These are phyloP conservation scores for Excoecaria cochinchinensis DNA, from an alignment of 345 rosid genomes.

Conservation along the genomic window DNA sequence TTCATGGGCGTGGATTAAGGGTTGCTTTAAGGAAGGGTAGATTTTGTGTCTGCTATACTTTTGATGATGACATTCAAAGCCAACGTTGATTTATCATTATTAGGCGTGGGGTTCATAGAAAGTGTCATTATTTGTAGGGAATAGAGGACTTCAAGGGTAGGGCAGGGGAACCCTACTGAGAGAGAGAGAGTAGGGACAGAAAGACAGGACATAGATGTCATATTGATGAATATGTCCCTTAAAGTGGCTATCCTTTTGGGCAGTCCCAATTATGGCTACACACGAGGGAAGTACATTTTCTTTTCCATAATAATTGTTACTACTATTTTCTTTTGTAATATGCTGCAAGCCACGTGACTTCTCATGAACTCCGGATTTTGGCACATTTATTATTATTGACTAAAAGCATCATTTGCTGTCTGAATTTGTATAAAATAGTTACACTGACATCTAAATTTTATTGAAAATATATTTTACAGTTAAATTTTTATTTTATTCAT, in stretches of 20 bases:
- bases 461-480: no score
- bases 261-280: constrained; percentile 14
- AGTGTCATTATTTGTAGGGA: not conserved
- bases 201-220: not conserved
- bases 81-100: not conserved
- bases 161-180: not conserved
- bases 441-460: no score
- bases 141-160: not conserved
- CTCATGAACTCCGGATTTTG: no score
- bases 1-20: constrained; percentile 12
- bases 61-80: constrained; percentile 14
- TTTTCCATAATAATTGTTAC: no score
- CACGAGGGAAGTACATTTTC: constrained; percentile 5
- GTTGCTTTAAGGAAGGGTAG: constrained; percentile 8
- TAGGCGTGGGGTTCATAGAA: not conserved
- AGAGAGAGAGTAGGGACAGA: not conserved
- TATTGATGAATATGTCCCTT: constrained; percentile 12
- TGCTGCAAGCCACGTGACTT: not conserved
- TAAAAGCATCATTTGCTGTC: no score
- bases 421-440: no score
- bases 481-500: no score
- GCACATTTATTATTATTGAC: no score
- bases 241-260: constrained; percentile 11
- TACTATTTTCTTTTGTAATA: no score
- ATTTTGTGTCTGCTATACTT: constrained; percentile 1